Evolutionary conservation across 2,329 filamentous ascomycete genomes (phyloP).

Genomic region (Colletotrichum karsti): DNA sequence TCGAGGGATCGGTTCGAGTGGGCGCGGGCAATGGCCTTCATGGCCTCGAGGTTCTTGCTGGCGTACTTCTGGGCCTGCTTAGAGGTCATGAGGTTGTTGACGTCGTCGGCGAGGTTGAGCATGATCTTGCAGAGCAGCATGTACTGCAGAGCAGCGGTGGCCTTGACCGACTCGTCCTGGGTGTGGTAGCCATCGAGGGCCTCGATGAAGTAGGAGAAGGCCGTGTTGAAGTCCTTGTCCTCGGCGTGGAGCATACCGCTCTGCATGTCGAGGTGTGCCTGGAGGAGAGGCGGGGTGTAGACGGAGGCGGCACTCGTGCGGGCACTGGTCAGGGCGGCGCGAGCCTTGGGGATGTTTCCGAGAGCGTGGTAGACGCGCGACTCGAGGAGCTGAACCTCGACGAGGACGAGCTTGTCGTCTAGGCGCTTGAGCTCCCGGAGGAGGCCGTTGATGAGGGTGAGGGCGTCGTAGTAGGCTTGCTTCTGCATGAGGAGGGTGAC

Average conservation of each 20-base stretch:
- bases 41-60: conserved; percentile 94
- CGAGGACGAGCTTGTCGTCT: conserved; percentile 97
- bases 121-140: conserved; percentile 99
- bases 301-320: conserved; percentile 96
- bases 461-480: conserved; percentile 95
- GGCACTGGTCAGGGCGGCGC: conserved; percentile 92
- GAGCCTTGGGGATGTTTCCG: conserved; percentile 94
- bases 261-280: conserved; percentile 98
- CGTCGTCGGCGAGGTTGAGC: conserved; percentile 96
- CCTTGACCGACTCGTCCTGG: conserved; percentile 86
- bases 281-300: conserved; percentile 93
- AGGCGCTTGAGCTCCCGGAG: conserved; percentile 96
- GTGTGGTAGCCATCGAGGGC: conserved; percentile 96
- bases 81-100: conserved; percentile 91
- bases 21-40: conserved; percentile 97
- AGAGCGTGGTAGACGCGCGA: conserved; percentile 97
- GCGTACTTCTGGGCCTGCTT: conserved; percentile 98
- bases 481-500: conserved; percentile 96
- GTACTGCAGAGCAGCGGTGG: conserved; percentile 98
- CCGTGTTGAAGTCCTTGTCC: conserved; percentile 98
- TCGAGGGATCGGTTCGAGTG: conserved; percentile 96
- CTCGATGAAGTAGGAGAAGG: conserved; percentile 99
- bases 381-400: conserved; percentile 97
- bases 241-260: conserved; percentile 98
- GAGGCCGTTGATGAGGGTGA: conserved; percentile 95